Base-by-base conservation (phyloP, 306 rosid species). In the Vicia villosa region DNA sequence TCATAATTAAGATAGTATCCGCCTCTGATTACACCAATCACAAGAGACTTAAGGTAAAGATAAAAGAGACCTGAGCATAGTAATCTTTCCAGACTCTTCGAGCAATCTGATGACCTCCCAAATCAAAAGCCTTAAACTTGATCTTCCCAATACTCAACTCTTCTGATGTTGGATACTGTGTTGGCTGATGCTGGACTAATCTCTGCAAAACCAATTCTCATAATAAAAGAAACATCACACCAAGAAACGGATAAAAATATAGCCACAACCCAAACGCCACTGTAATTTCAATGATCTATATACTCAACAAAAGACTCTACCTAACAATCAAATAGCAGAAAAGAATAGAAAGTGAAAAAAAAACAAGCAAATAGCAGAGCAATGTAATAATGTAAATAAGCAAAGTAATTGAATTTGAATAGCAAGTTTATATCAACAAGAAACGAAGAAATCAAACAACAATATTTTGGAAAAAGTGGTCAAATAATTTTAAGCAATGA, bases 31-130 rank as follows among this genome's bases (percentile, higher is more conserved):
- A 45, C 16, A 5, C 20, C 20, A 4, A 30, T 17, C 21, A 52
- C 50, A 15, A 21, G 10, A 54, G 17, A 47, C 1, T 5, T 12
- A 1, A 43, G 28, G 14, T 4, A 43, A 10, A 19, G 22, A 30
- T 10, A 17, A 42, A 47, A 16, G 34, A 66, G 49, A 15, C 98
- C 98, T 93, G 88, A 15, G 98, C 90, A 74, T 90, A 90, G 83
- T 93, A 90, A 78, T 93, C 98, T 83, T 88, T 90, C 98, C 97
- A 90, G 59, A 94, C 98, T 76, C 96, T 80, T 9, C 97, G 87
- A 75, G 97, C 96, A 68, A 89, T 83, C 77, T 83, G 96, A 72
- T 90, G 97, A 43, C 98, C 91, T 13, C 96, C 96, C 12, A 91
- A 82, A 81, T 88, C 96, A 87, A 91, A 91, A 56, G 91, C 96